A percentile compares a stretch with the other conserved stretches of the same genome.
Evolutionary conservation across 1,284 basidiomycete genomes (phyloP).

Genomic region (Ustilago trichophora): DNA sequence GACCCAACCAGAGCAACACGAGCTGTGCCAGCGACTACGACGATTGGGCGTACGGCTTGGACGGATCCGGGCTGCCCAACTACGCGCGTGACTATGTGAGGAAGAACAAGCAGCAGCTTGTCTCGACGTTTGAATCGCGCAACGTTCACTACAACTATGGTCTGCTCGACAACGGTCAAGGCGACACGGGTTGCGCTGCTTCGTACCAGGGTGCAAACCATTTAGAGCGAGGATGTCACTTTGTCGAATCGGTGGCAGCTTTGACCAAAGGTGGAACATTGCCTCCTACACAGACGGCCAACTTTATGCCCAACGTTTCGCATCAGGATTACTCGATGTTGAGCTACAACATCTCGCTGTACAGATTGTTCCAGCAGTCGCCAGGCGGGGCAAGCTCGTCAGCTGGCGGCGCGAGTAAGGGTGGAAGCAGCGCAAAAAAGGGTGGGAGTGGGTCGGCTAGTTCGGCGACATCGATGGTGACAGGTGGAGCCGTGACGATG

Average conservation of each 20-base stretch:
- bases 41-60: conserved; percentile 55
- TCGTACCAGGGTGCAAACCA: conserved; percentile 57
- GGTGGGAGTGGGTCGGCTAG: conserved; percentile 3
- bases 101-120: conserved; percentile 29
- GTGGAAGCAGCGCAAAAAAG: neutral
- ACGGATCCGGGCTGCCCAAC: conserved; percentile 29
- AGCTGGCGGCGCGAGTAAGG: neutral
- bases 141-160: conserved; percentile 57
- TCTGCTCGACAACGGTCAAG: conserved; percentile 59
- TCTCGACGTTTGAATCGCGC: conserved; percentile 40
- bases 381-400: conserved; percentile 10
- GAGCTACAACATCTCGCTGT: conserved; percentile 43
- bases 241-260: conserved; percentile 36
- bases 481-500: neutral
- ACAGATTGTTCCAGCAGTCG: conserved; percentile 47
- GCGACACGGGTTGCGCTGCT: conserved; percentile 57
- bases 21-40: conserved; percentile 25
- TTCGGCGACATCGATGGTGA: neutral
- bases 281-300: conserved; percentile 52
- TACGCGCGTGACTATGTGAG: conserved; percentile 52
- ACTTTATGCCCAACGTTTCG: conserved; percentile 55
- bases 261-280: conserved; percentile 16
- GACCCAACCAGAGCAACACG: conserved; percentile 33
- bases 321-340: conserved; percentile 64
- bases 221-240: conserved; percentile 51